Conservation (phyloP, 2,329 filamentous ascomycete species). For the Curvularia verruculosa region DNA sequence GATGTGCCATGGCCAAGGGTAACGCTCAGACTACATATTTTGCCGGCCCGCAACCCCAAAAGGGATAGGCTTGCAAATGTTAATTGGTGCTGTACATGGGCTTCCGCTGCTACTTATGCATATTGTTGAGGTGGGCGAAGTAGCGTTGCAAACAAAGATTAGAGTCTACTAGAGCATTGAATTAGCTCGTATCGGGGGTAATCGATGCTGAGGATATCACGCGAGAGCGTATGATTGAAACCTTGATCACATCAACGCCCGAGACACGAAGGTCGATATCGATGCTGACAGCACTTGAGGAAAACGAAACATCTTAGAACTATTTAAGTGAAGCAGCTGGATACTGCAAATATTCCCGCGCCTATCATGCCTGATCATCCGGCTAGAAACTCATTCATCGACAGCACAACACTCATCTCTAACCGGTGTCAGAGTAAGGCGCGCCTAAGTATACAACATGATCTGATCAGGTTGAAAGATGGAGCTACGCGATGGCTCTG, state of each 20-base stretch:
- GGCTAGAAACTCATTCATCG: neutral
- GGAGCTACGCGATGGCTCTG: neutral
- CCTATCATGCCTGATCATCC: neutral
- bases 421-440: neutral
- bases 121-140: neutral
- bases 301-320: too few species aligned
- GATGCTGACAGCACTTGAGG: neutral
- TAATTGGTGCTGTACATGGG: conserved; percentile 17
- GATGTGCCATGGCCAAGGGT: neutral
- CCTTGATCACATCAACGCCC: neutral
- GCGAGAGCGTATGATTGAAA: neutral
- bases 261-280: neutral
- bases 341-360: neutral
- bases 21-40: neutral
- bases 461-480: neutral
- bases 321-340: neutral
- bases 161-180: neutral
- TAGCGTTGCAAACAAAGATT: neutral
- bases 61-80: conserved; percentile 2
- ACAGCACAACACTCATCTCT: neutral
- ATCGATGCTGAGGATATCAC: neutral
- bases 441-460: neutral
- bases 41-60: neutral
- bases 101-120: conserved; percentile 18
- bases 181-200: neutral